Base-by-base conservation (phyloP, 495 filamentous ascomycete species). In the Haplographium delicatum region DNA sequence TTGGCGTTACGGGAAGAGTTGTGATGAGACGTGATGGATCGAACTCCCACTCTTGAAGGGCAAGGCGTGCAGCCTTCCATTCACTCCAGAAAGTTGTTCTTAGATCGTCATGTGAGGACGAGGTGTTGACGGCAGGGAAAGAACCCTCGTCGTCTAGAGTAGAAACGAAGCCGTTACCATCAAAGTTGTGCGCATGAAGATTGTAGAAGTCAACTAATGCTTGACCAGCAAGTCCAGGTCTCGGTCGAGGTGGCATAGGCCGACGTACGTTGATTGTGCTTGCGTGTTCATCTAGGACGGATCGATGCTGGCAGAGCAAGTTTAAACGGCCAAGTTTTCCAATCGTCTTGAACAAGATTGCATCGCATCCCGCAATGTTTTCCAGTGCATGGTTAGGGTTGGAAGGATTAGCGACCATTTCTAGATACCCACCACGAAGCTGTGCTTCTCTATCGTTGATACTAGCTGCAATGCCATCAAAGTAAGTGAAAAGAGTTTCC, bases 401-500 rank as follows among this genome's bases (percentile, higher is more conserved):
- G 2, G 81, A 75, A 11, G 57, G 54, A 37, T 48, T 56, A 16
- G 51, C 57, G 19, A 80, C 72, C 67, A 85, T 81, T 46, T 87
- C 82, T 22, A 88, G 62, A 46, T 79, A 81, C 20, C 73, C 75
- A 11, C 82, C 83, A 48, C 82, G 83, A 23, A 97, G 77, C 61
- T 95, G 88, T n/a, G 86, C 79, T 64, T 96, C 91, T 48, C 91
- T 81, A 62, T 96, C 87, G 58, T 96, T 96, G 50, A 95, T 85
- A 40, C 86, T 89, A 23, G 88, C 87, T 0, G 88, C 89, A 71
- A 96, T 86, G n/a, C 89, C 90, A 63, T 96, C 91, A 57, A 94
- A 89, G 79, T 90, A 96, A 13, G 89, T 93, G 61, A 96, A 96
- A 61, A 96, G 82, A n/a, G 88, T 83, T 52, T 95, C 89, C 72